Percentiles rank a stretch among this genome's conserved stretches.
phyloP scores from a whole-genome alignment of 768 basidiomycete genomes.

The Suillus placidus region DNA sequence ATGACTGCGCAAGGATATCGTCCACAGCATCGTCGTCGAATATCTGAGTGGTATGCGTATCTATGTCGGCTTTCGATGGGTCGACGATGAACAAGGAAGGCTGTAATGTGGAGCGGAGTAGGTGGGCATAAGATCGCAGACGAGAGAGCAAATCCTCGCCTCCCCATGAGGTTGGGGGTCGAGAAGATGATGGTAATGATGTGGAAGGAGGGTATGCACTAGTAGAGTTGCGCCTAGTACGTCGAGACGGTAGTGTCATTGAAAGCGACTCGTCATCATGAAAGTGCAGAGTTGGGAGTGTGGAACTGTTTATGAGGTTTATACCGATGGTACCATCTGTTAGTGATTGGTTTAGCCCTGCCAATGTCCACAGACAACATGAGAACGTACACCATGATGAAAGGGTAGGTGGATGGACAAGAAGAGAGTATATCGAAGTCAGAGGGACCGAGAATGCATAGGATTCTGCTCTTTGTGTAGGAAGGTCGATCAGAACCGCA shows the following conservation, averaged over 20 bases:
- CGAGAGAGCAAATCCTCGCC: constrained; percentile 85
- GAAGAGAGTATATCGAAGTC: constrained; percentile 85
- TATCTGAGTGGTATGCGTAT: constrained; percentile 83
- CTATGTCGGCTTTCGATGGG: constrained; percentile 90
- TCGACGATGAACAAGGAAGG: constrained; percentile 88
- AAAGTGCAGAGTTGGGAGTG: constrained; percentile 89
- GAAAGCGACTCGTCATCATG: constrained; percentile 97
- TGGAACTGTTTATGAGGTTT: constrained; percentile 83
- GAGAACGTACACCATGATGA: constrained; percentile 76
- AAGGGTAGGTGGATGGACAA: constrained; percentile 81
- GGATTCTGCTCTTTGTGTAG: constrained; percentile 80
- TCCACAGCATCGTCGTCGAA: constrained; percentile 89
- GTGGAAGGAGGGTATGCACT: constrained; percentile 67
- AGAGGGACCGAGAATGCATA: constrained; percentile 96
- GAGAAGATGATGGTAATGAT: constrained; percentile 47
- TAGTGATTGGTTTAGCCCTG: background rate
- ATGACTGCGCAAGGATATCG: constrained; percentile 80
- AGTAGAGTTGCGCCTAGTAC: constrained; percentile 38
- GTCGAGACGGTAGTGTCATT: constrained; percentile 52
- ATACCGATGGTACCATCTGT: constrained; percentile 87
- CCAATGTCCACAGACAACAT: constrained; percentile 14
- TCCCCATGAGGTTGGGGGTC: constrained; percentile 67
- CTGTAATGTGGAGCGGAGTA: constrained; percentile 86
- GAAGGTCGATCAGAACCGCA: constrained; percentile 83
- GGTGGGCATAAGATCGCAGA: constrained; percentile 73